phyloP scores from a whole-genome alignment of 163 green algal species.

The Scenedesmus sp. region DNA sequence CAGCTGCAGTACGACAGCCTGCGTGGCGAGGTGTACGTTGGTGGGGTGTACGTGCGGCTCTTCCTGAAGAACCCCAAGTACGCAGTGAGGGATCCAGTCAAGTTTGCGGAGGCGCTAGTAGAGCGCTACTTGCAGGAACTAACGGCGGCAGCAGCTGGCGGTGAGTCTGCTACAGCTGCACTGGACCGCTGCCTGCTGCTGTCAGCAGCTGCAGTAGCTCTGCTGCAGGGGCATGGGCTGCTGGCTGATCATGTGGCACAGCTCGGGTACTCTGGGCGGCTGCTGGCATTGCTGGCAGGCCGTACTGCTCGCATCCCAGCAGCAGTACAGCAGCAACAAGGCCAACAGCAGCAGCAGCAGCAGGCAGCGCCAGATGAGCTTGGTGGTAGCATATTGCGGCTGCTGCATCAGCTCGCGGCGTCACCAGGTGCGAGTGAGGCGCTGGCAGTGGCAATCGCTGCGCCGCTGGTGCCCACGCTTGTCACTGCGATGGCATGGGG shows the following conservation, averaged over 20 bases:
- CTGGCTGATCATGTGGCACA: conserved; percentile 77
- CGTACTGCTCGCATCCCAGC: conserved; percentile 26
- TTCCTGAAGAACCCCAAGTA: conserved; percentile 90
- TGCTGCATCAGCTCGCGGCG: conserved; percentile 79
- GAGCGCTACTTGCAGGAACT: conserved; percentile 73
- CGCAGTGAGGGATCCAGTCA: conserved; percentile 82
- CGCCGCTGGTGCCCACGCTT: conserved; percentile 66
- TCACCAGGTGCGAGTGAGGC: conserved; percentile 70
- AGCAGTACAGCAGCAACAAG: conserved; percentile 36
- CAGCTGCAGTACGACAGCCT: conserved; percentile 72
- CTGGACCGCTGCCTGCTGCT: conserved; percentile 65
- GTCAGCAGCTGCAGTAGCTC: conserved; percentile 73
- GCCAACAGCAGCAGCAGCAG: conserved; percentile 53
- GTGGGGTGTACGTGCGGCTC: conserved; percentile 93
- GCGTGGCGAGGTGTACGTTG: conserved; percentile 82
- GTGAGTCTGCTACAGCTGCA: conserved; percentile 19
- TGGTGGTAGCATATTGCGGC: conserved; percentile 70
- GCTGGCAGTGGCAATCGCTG: conserved; percentile 57
- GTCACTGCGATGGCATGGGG: conserved; percentile 72
- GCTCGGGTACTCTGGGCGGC: conserved; percentile 75
- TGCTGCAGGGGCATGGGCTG: conserved; percentile 72
- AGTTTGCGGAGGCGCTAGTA: conserved; percentile 76
- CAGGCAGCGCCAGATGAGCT: conserved; percentile 68
- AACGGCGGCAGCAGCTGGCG: conserved; percentile 28
- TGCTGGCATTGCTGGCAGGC: conserved; percentile 67